Evolutionary conservation across 441 rosid genomes (phyloP), one percentile per base, ranked within the genome.

Genomic region (Euphorbia schlechtendalii): DNA sequence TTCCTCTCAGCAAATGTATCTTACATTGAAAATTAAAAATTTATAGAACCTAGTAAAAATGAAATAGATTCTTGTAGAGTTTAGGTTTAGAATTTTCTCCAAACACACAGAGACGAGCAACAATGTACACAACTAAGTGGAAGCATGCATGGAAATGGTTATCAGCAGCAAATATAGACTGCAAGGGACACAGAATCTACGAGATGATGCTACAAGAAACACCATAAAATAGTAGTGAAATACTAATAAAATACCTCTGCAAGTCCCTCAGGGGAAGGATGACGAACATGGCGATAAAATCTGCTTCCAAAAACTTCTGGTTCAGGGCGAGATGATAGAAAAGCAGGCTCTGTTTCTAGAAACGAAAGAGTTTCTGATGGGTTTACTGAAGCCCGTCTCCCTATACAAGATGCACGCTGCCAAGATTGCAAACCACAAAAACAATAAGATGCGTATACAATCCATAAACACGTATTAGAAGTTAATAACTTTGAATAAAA

Each of bases 261-360:
- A 51, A 85, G 75, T 64, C 86, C 96, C 70, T 85, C 96, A 8
- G 96, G 89, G 36, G 90, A 85, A 70, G 93, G 84, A 77, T 81
- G 85, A 38, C 85, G 85, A 64, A 77, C 70, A 72, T 82, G 92
- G 21, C 86, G 79, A 72, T 73, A 81, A 66, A 76, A 81, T 67
- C 96, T 78, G 55, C 78, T 68, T 48, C 83, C 82, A 63, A 83
- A 73, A 36, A 72, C 56, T 3, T 82, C 84, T 14, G 73, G 69
- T 64, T 77, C 83, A 21, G 78, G 70, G 27, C 69, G 79, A 18
- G 87, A 61, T 12, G 77, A 9, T 61, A 65, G 62, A 64, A 75
- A 75, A 57, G 63, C 68, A 24, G 75, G 71, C 28, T 72, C 87
- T n/a, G 77, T 63, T 66, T 80, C 82, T 62, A 71, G 70, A 21